These are phyloP conservation scores for Thuidium tamariscinum DNA, from an alignment of 225 moss, liverwort and hornwort species.

Conservation along the genomic window DNA sequence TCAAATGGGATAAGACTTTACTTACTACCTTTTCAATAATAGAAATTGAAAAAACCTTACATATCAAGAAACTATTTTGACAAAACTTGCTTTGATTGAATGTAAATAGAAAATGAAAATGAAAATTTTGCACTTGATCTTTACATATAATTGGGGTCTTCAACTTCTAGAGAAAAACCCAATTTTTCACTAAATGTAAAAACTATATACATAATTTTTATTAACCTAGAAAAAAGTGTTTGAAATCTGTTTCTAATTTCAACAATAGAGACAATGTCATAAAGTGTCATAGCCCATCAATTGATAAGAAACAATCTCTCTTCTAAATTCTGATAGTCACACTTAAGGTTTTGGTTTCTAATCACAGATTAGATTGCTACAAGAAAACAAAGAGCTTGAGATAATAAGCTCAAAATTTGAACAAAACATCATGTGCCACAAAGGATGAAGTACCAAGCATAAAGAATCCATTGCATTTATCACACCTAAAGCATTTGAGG, in stretches of 20 bases:
- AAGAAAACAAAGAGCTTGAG: too few species aligned
- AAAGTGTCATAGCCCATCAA: not conserved
- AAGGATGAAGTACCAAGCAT: too few species aligned
- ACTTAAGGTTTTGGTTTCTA: too few species aligned
- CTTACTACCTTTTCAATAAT: not conserved
- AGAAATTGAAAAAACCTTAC: not conserved
- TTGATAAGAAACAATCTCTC: too few species aligned
- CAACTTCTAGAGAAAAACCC: not conserved
- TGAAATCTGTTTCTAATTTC: not conserved
- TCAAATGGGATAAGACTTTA: not conserved
- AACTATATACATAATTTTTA: not conserved
- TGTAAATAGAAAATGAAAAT: not conserved
- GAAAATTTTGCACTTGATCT: not conserved
- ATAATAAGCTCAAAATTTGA: too few species aligned
- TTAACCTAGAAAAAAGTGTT: not conserved
- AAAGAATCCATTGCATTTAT: too few species aligned
- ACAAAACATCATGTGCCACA: too few species aligned
- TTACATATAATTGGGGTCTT: not conserved
- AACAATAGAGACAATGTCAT: not conserved
- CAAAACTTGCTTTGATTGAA: not conserved
- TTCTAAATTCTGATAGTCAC: too few species aligned
- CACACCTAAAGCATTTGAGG: not conserved
- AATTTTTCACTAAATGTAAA: not conserved
- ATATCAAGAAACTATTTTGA: not conserved
- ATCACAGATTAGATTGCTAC: too few species aligned